Percentiles rank a stretch among this genome's conserved stretches.
phyloP scores from a whole-genome alignment of 306 rosid species.

The Gastrolobium bilobum region DNA sequence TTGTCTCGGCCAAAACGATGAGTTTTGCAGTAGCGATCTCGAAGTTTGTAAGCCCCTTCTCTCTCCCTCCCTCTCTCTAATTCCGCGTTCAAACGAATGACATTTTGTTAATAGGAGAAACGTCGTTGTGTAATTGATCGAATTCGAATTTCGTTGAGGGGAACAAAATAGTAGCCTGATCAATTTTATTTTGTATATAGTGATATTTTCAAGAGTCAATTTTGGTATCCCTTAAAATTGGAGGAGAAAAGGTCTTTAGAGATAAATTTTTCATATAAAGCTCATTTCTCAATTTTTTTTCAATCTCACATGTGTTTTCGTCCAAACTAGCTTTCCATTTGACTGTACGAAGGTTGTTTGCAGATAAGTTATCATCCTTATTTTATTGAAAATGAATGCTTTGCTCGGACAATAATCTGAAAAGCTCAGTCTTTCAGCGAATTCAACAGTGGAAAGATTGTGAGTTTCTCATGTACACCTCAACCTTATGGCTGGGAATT shows the following conservation, averaged over 20 bases:
- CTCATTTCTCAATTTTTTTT: background rate
- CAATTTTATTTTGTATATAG: background rate
- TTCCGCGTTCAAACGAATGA: background rate
- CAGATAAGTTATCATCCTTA: background rate
- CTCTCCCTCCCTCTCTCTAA: background rate
- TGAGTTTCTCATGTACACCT: background rate
- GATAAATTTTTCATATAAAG: background rate
- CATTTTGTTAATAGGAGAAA: conserved; percentile 14
- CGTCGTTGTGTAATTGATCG: background rate
- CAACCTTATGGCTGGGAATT: conserved; percentile 17
- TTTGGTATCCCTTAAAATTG: background rate
- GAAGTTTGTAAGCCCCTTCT: conserved; percentile 88
- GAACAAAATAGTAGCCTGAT: background rate
- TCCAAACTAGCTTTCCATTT: background rate
- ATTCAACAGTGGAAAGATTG: background rate
- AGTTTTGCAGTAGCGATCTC: conserved; percentile 93
- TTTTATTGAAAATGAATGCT: background rate
- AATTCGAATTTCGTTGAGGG: background rate
- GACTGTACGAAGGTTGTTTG: background rate
- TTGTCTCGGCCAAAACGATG: conserved; percentile 91
- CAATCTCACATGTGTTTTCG: background rate
- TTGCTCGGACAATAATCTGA: background rate
- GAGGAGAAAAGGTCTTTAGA: background rate
- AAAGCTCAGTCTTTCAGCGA: background rate
- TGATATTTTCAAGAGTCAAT: background rate